phyloP scores from a whole-genome alignment of 371 early-diverging fungal genomes.

The Mucor velutinosus region DNA sequence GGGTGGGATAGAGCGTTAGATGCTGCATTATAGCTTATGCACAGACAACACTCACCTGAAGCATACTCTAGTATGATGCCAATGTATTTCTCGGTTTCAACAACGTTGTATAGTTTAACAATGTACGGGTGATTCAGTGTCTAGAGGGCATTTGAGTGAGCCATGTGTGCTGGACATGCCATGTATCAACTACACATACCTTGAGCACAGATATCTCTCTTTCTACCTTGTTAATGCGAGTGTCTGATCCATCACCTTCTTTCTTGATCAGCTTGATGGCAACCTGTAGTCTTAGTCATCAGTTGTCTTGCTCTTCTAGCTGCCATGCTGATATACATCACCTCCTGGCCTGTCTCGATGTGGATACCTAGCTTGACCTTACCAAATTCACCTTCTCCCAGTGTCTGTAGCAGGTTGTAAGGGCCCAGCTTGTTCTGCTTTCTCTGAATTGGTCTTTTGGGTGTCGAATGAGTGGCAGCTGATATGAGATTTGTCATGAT shows the following conservation, averaged over 20 bases:
- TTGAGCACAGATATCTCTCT: constrained; percentile 74
- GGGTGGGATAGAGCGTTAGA: background rate
- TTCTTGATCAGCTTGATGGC: constrained; percentile 73
- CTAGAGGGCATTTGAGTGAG: constrained; percentile 34
- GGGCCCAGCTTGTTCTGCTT: constrained; percentile 24
- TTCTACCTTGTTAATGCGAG: constrained; percentile 65
- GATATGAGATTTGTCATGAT: constrained; percentile 10
- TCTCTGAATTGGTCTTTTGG: constrained; percentile 17
- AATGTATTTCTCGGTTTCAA: constrained; percentile 74
- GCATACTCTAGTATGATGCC: constrained; percentile 74
- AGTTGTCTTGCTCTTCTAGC: background rate
- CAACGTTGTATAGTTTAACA: constrained; percentile 73
- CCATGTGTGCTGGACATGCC: background rate
- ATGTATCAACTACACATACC: constrained; percentile 30
- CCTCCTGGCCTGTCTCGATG: constrained; percentile 88
- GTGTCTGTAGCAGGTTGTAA: constrained; percentile 22
- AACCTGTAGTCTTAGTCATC: constrained; percentile 38
- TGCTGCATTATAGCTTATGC: constrained; percentile 6
- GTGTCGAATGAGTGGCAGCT: background rate
- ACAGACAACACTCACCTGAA: constrained; percentile 42
- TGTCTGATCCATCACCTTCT: constrained; percentile 46
- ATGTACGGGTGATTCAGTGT: constrained; percentile 73
- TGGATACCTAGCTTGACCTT: constrained; percentile 97
- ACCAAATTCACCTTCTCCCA: constrained; percentile 92
- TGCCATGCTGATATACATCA: constrained; percentile 31